Base-by-base conservation (phyloP, 1,284 basidiomycete species). In the Pseudozyma flocculosa region DNA sequence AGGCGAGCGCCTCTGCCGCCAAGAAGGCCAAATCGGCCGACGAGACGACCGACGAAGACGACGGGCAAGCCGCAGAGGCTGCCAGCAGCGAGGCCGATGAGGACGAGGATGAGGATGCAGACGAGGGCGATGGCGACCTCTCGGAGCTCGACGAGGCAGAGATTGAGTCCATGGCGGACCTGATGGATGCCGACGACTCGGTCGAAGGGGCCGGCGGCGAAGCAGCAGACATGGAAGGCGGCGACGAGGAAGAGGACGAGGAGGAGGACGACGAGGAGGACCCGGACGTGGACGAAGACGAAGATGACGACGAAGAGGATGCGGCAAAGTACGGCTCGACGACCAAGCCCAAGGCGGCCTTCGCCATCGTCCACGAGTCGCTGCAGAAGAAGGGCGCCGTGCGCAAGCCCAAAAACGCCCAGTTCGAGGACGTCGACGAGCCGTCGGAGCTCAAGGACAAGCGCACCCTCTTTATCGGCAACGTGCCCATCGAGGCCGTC, bases 401-500 rank as follows among this genome's bases (percentile, higher is more conserved):
- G 24, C 58, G 55, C 37, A 45, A 48, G 7, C 42, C 44, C 48
- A 63, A 70, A 42, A 63, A 43, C 57, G 23, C 23, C 18, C 13
- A 29, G 26, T 45, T 23, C 24, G 70, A 65, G 34, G 43, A 58
- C 19, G 43, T 50, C 43, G 56, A 61, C 45, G 63, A 75, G 54
- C 50, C 50, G 14, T 45, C 62, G 45, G 37, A 55, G 43, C 48
- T 44, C 54, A 83, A 88, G 45, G 86, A 95, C 73, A 82, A 84
- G 18, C 84, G 93, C 24, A 95, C 93, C 1, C 82, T 96, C 46
- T 98, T 97, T 76, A 80, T 98, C n/a, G 94, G 94, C 11, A 97
- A 97, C 76, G 80, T 97, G 0, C 85, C 87, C 2, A 81, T 89
- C 2, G 86, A 88, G 5, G 84, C 88, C 9, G 86, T 85, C 17